These are phyloP conservation scores for Blastobotrys chiropterorum DNA, from an alignment of 805 yeast genomes.

Conservation along the genomic window DNA sequence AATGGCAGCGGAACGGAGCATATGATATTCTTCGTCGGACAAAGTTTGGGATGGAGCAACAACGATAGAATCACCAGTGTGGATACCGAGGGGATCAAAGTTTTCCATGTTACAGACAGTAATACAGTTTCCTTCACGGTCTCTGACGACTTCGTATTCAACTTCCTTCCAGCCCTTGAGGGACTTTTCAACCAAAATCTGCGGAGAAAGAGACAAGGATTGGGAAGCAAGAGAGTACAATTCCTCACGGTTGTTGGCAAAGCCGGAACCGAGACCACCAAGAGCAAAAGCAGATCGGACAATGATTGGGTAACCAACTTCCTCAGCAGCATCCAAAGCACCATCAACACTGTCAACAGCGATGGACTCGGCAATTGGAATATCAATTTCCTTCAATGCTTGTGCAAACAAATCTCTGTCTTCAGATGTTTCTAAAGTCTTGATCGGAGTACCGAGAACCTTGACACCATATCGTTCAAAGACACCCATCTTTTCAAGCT, in stretches of 20 bases:
- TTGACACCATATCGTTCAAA: constrained; percentile 85
- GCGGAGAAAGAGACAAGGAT: constrained; percentile 86
- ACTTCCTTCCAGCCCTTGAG: constrained; percentile 99
- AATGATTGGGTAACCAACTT: constrained; percentile 90
- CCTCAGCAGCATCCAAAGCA: constrained; percentile 82
- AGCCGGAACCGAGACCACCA: constrained; percentile 98
- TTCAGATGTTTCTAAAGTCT: constrained; percentile 92
- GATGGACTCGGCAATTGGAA: constrained; percentile 94
- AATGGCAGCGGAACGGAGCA: constrained; percentile 96
- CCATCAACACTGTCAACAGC: constrained; percentile 93
- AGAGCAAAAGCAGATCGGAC: constrained; percentile 96
- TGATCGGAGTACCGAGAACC: constrained; percentile 96
- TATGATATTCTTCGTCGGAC: constrained; percentile 95
- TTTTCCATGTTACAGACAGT: constrained; percentile 99
- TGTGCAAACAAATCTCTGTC: constrained; percentile 95
- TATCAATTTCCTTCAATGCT: constrained; percentile 90
- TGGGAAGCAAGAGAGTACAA: constrained; percentile 82
- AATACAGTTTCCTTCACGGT: constrained; percentile 92
- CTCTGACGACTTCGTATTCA: constrained; percentile 97
- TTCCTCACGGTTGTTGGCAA: constrained; percentile 79
- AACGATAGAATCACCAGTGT: constrained; percentile 98
- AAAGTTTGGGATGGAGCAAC: constrained; percentile 98
- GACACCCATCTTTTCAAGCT: constrained; percentile 90
- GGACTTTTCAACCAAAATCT: constrained; percentile 92
- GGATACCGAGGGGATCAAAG: constrained; percentile 96